These are phyloP conservation scores for Xylaria nigripes DNA, from an alignment of 495 filamentous ascomycete species.

Conservation along the genomic window DNA sequence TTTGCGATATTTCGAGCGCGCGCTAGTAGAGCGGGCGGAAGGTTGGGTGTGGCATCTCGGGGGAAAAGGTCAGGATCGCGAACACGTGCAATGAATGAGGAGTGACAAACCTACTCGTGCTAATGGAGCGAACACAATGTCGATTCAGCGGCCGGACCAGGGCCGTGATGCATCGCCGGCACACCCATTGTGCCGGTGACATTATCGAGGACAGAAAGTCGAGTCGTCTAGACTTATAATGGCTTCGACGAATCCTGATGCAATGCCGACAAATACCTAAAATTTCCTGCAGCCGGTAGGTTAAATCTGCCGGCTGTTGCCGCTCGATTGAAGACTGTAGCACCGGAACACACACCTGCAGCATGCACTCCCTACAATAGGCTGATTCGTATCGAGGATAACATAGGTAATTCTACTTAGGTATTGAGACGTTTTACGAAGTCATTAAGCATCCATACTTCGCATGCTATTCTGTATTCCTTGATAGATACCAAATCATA, in stretches of 20 bases:
- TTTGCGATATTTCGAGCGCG: constrained; percentile 32
- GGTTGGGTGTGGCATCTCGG: constrained; percentile 10
- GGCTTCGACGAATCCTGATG: not conserved
- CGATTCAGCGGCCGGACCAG: constrained; percentile 27
- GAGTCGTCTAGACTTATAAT: not conserved
- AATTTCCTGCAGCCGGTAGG: constrained; percentile 1
- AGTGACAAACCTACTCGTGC: constrained; percentile 31
- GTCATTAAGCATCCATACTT: too few relatives aligned
- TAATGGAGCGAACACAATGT: constrained; percentile 36
- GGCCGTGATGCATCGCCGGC: constrained; percentile 42
- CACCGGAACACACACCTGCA: too few relatives aligned
- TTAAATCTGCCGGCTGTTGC: constrained; percentile 7
- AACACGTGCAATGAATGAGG: not conserved
- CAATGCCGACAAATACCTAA: not conserved
- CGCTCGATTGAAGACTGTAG: not conserved
- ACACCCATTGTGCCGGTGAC: constrained; percentile 48
- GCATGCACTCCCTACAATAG: too few relatives aligned
- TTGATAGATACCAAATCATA: too few relatives aligned
- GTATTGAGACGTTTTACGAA: too few relatives aligned
- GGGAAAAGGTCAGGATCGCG: constrained; percentile 1
- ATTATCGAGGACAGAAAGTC: constrained; percentile 25
- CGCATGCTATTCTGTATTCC: too few relatives aligned
- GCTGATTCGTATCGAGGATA: too few relatives aligned
- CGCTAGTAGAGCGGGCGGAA: constrained; percentile 34
- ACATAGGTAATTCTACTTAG: too few relatives aligned